Evolutionary conservation across 2,329 filamentous ascomycete species (phyloP).

Genomic region (Diaporthe eres): DNA sequence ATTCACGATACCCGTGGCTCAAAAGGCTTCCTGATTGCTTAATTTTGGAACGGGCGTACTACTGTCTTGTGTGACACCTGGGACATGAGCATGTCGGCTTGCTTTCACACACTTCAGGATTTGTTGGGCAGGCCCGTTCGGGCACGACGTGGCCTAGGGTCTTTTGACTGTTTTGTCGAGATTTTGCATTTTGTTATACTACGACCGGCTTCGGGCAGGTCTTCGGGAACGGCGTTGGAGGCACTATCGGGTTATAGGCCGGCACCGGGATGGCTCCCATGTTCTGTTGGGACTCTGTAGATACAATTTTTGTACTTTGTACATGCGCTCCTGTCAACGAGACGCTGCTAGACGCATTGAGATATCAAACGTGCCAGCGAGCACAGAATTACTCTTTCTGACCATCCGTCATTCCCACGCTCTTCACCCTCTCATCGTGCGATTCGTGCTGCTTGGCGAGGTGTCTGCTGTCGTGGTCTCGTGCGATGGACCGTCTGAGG

Average conservation of each 20-base stretch:
- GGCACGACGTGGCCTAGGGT: background rate
- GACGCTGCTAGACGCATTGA: constrained; percentile 18
- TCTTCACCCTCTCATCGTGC: background rate
- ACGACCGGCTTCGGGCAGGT: constrained; percentile 7
- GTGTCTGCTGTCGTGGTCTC: background rate
- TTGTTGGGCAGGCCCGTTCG: constrained; percentile 1
- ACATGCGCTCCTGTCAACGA: constrained; percentile 28
- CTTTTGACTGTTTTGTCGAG: background rate
- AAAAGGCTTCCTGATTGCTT: constrained; percentile 24
- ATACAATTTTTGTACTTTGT: constrained; percentile 34
- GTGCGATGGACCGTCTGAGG: background rate
- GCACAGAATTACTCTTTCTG: background rate
- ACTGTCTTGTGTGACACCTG: constrained; percentile 1
- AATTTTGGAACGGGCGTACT: constrained; percentile 18
- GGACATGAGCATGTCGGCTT: constrained; percentile 6
- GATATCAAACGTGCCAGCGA: background rate
- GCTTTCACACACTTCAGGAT: constrained; percentile 18
- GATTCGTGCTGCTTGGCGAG: background rate
- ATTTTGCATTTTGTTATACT: constrained; percentile 26
- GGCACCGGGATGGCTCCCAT: constrained; percentile 13
- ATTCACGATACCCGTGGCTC: constrained; percentile 40
- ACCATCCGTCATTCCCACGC: background rate
- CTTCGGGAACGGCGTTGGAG: constrained; percentile 29
- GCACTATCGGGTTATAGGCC: constrained; percentile 13
- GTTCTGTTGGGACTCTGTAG: constrained; percentile 30